phyloP scores from a whole-genome alignment of 208 protist genomes.

The Strigomonas galati region DNA sequence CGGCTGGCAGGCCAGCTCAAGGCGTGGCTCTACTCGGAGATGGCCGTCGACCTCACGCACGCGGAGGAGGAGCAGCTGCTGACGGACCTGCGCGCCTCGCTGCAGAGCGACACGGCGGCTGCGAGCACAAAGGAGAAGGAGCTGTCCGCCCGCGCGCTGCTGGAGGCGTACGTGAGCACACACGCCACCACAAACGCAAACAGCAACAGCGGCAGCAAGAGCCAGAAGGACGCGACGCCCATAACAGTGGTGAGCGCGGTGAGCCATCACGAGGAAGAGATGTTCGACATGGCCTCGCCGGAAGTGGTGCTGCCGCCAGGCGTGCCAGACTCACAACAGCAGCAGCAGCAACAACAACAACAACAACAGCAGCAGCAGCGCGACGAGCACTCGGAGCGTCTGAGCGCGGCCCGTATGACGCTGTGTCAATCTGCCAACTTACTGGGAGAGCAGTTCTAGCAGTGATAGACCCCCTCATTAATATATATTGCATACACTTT shows the following conservation, averaged over 20 bases:
- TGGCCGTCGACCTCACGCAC: constrained; percentile 25
- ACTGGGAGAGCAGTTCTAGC: no score
- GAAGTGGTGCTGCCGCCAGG: no score
- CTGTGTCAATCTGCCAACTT: no score
- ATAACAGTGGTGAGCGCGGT: no score
- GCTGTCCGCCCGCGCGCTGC: constrained; percentile 9
- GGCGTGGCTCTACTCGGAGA: constrained; percentile 46
- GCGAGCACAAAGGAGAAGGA: neutral
- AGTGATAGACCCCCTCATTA: no score
- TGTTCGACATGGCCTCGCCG: no score
- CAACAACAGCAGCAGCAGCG: no score
- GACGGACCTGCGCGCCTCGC: constrained; percentile 17
- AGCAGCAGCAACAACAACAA: no score
- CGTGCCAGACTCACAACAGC: no score
- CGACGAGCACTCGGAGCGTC: neutral
- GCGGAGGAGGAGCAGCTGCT: constrained; percentile 29
- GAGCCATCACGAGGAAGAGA: no score
- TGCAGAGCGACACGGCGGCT: constrained; percentile 15
- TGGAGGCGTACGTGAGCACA: constrained; percentile 16
- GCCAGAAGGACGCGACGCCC: no score
- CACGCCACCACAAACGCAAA: neutral
- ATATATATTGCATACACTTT: no score
- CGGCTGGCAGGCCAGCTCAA: constrained; percentile 30
- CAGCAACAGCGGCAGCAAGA: neutral
- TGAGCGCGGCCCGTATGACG: neutral